A percentile compares a stretch with the other conserved stretches of the same genome.
Evolutionary conservation across 176 grass and related monocot genomes (phyloP).

Genomic region (Neostapfia colusana): DNA sequence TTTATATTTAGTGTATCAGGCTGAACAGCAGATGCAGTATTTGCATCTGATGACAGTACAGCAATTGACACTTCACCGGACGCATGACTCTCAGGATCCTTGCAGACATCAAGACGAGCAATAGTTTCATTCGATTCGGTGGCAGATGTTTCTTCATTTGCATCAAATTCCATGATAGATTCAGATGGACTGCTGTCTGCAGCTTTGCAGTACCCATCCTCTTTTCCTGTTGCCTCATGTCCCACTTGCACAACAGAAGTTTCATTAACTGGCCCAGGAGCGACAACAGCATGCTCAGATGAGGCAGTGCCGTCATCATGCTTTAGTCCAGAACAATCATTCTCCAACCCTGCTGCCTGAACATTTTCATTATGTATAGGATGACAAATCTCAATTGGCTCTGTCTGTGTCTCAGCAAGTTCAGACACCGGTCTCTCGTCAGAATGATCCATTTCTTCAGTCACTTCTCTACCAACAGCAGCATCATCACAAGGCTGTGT

Average conservation of each 20-base stretch:
- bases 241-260: slow-evolving; percentile 32
- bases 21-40: slow-evolving; percentile 23
- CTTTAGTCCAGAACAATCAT: background rate
- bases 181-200: background rate
- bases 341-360: background rate
- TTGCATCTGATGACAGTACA: slow-evolving; percentile 5
- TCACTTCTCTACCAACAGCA: slow-evolving; percentile 6
- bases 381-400: background rate
- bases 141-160: slow-evolving; percentile 26
- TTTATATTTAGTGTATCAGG: slow-evolving; percentile 27
- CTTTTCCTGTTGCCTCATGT: background rate
- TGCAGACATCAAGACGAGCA: background rate
- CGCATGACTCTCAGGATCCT: background rate
- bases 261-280: slow-evolving; percentile 16
- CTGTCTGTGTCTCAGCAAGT: background rate
- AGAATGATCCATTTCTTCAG: background rate
- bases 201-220: background rate
- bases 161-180: background rate
- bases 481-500: background rate
- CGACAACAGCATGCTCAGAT: slow-evolving; percentile 6
- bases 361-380: slow-evolving; percentile 5
- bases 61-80: slow-evolving; percentile 17
- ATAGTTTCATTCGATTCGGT: background rate
- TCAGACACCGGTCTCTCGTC: background rate
- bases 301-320: background rate